Percentiles rank a stretch among this genome's conserved stretches.
These are phyloP conservation scores for Sutorius eximius DNA, from an alignment of 1,284 basidiomycete genomes.

Conservation along the genomic window DNA sequence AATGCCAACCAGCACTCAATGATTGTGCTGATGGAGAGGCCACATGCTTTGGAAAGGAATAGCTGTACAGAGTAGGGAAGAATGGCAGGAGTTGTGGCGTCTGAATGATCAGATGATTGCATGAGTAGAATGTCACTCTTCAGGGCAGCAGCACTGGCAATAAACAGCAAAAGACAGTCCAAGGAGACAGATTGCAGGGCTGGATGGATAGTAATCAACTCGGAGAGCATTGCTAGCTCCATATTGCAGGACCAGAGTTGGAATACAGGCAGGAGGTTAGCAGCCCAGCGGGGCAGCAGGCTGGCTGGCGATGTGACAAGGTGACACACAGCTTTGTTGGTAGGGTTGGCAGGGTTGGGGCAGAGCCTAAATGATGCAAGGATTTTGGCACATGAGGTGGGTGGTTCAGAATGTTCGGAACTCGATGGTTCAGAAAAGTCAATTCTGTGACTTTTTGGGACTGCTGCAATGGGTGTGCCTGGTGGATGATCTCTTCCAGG, in stretches of 20 bases:
- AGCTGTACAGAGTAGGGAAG: neutral
- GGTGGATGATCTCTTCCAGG: no score
- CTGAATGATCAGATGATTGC: neutral
- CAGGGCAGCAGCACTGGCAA: neutral
- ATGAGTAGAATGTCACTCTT: slow-evolving; percentile 1
- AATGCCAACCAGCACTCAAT: neutral
- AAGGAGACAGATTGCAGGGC: neutral
- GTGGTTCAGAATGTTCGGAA: no score
- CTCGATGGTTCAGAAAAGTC: no score
- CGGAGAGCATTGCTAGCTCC: neutral
- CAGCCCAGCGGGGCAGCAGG: no score
- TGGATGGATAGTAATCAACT: neutral
- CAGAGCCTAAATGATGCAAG: no score
- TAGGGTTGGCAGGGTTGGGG: no score
- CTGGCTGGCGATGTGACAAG: no score
- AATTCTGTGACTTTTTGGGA: no score
- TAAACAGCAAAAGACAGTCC: neutral
- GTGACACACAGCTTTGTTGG: no score
- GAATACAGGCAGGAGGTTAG: no score
- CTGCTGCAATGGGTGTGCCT: no score
- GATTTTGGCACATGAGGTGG: no score
- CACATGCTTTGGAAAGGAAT: neutral
- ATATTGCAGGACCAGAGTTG: neutral
- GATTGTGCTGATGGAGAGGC: neutral
- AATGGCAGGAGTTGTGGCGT: neutral